Percentiles rank a stretch among this genome's conserved stretches.
Conservation (phyloP, 176 grass and related monocot species). For the Urochloa ruziziensis region DNA sequence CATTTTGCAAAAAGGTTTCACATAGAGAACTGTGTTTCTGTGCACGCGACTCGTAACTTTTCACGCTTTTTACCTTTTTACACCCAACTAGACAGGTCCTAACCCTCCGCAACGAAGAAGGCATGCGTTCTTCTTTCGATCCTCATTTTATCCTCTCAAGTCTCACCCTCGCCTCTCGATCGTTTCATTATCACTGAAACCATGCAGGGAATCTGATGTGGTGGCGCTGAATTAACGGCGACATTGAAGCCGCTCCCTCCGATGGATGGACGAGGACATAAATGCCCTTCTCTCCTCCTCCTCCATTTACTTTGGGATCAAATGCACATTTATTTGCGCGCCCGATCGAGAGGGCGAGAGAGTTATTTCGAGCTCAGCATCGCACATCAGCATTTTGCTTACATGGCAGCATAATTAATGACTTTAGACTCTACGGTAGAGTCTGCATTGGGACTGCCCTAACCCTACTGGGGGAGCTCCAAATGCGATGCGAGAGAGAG, state of each 20-base stretch:
- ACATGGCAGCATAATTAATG: too few species aligned
- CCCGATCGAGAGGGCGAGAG: neutral
- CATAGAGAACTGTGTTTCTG: too few species aligned
- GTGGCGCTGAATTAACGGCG: conserved; percentile 18
- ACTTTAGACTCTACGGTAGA: too few species aligned
- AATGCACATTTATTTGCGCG: conserved; percentile 48
- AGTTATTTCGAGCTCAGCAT: conserved; percentile 49
- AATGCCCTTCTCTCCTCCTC: conserved; percentile 13
- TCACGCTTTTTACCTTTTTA: too few species aligned
- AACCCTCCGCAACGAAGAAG: too few species aligned
- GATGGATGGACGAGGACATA: conserved; percentile 25
- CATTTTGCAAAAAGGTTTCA: too few species aligned
- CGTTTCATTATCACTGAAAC: conserved; percentile 6
- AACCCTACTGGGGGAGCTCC: conserved; percentile 24
- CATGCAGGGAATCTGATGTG: conserved; percentile 41
- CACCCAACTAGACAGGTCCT: too few species aligned
- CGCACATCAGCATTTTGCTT: too few species aligned
- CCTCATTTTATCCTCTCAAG: neutral
- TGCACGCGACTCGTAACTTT: too few species aligned
- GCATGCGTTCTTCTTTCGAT: too few species aligned
- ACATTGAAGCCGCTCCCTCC: conserved; percentile 25
- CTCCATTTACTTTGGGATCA: conserved; percentile 41
- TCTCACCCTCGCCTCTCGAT: too few species aligned
- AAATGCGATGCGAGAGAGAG: conserved; percentile 2
- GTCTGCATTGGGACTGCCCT: too few species aligned